Conservation (phyloP, 2,329 filamentous ascomycete genomes). For the Fonsecaea erecta region DNA sequence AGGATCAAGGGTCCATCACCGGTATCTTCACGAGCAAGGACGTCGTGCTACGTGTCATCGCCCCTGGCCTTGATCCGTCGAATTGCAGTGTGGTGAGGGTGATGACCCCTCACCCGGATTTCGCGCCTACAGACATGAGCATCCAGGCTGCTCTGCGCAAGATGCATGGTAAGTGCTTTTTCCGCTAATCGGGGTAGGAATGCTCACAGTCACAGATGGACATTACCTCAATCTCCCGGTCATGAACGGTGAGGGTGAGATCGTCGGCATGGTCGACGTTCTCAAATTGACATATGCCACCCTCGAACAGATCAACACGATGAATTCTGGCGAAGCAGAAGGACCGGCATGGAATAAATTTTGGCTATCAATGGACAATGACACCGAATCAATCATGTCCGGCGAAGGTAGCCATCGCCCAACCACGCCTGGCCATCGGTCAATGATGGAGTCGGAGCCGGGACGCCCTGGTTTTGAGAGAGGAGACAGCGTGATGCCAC, state of each 20-base stretch:
- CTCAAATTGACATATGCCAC: constrained; percentile 98
- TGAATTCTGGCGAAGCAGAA: constrained; percentile 85
- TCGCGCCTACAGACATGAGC: constrained; percentile 98
- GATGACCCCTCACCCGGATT: constrained; percentile 98
- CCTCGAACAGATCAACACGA: constrained; percentile 87
- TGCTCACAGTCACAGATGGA: constrained; percentile 66
- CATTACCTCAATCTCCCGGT: constrained; percentile 98
- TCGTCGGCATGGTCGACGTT: constrained; percentile 99
- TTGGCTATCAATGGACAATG: constrained; percentile 93
- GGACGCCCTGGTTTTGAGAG: constrained; percentile 67
- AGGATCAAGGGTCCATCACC: constrained; percentile 95
- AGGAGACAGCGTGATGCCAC: constrained; percentile 84
- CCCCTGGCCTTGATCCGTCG: constrained; percentile 87
- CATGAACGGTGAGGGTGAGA: constrained; percentile 96
- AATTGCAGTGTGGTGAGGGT: constrained; percentile 98
- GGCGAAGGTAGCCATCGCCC: constrained; percentile 80
- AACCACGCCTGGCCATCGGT: constrained; percentile 70
- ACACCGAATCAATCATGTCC: constrained; percentile 95
- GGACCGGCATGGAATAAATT: constrained; percentile 99
- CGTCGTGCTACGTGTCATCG: constrained; percentile 96
- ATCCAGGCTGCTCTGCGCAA: constrained; percentile 97
- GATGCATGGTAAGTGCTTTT: constrained; percentile 81
- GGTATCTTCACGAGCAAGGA: constrained; percentile 99
- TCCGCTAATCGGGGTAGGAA: neutral
- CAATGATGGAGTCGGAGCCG: constrained; percentile 79